Base-by-base conservation (phyloP, 371 early-diverging fungal genomes). In the Mucor mucedo region DNA sequence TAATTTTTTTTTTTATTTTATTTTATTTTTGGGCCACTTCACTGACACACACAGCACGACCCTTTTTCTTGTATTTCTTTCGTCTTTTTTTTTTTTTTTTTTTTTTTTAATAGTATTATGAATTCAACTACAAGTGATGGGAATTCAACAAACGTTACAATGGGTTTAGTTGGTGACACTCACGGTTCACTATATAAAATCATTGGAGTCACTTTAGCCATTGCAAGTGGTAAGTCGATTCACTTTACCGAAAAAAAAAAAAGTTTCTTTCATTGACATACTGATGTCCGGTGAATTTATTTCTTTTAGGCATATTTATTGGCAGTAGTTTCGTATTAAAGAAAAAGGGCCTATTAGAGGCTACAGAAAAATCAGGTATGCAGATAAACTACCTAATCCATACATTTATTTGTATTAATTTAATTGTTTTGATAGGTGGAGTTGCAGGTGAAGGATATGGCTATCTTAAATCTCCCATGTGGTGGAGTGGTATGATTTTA, bases 401-500 rank as follows among this genome's bases (percentile, higher is more conserved):
- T 21, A 28, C 28, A 13, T 41, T 38, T 45, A 21, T 42, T 33
- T 44, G 9, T 9, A 60, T 58, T 8, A 27, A 50, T 53, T 48
- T 16, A 39, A 48, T 47, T 29, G 39, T 40, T 29, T 42, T 49
- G 14, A 38, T 52, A 69, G 78, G 79, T 38, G 67, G 72, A 21
- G 69, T 78, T 11, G 93, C 94, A 16, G 93, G 92, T 28, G 93
- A 96, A 66, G 87, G 88, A 4, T 89, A 95, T 60, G 85, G 80
- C 27, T 97, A 95, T 70, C 78, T 96, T 29, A 87, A 89, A 64
- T 93, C 92, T 65, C 61, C 80, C n/a, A 85, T 94, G 68, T 97
- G 98, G 98, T 97, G 98, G 98, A 77, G 85, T 41, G 98, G 98
- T 44, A 95, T 95, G 93, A 78, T 83, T 14, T 68, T 89, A 59